Evolutionary conservation across 441 rosid genomes (phyloP).

Genomic region (Biscutella laevigata): DNA sequence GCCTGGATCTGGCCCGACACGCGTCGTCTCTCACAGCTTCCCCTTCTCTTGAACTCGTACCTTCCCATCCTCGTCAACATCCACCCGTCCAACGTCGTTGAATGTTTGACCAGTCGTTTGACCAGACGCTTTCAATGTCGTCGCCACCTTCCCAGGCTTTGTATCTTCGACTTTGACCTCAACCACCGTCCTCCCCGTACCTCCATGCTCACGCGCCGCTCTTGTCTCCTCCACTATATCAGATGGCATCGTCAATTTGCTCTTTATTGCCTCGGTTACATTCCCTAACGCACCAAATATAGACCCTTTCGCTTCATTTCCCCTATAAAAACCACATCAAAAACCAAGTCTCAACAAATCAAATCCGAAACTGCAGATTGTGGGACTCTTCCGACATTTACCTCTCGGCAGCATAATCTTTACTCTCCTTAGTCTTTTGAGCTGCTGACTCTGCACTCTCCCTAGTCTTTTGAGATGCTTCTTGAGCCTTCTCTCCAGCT

Average conservation of each 20-base stretch:
- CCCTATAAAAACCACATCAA: conserved; percentile 12
- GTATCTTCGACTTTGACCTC: conserved; percentile 24
- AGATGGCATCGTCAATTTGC: conserved; percentile 30
- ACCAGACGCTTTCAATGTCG: conserved; percentile 31
- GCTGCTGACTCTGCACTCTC: conserved; percentile 6
- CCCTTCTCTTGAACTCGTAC: no score
- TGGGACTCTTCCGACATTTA: no score
- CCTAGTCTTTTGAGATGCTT: conserved; percentile 11
- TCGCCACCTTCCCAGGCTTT: conserved; percentile 25
- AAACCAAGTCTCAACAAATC: not conserved
- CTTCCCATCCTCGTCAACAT: conserved; percentile 16
- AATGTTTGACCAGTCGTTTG: conserved; percentile 42
- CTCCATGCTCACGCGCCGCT: conserved; percentile 28
- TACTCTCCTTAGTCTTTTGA: conserved; percentile 8
- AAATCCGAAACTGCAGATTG: no score
- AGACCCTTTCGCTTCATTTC: conserved; percentile 25
- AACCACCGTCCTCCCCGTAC: conserved; percentile 24
- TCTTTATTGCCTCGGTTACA: conserved; percentile 29
- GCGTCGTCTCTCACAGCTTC: not conserved
- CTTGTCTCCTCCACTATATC: conserved; percentile 29
- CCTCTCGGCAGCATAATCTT: conserved; percentile 17
- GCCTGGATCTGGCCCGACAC: not conserved
- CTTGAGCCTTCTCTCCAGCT: conserved; percentile 5
- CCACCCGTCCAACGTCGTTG: conserved; percentile 39
- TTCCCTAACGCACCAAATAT: conserved; percentile 20